A percentile compares a stretch with the other conserved stretches of the same genome.
These are phyloP conservation scores for Leucocoprinus leucothites DNA, from an alignment of 768 basidiomycete species.

Conservation along the genomic window DNA sequence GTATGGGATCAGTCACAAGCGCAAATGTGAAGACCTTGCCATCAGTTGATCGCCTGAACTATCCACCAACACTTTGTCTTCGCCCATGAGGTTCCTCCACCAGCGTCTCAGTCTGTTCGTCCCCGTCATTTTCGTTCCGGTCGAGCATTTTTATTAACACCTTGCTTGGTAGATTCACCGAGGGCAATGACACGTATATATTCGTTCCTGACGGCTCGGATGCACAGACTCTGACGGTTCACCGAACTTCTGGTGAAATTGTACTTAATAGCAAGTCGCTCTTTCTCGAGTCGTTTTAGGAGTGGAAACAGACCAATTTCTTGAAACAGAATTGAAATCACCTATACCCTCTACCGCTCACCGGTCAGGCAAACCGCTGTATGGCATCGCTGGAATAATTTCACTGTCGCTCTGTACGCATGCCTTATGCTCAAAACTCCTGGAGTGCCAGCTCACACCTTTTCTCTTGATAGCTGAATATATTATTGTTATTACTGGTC, in stretches of 20 bases:
- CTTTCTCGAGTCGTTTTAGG: slow-evolving; percentile 5
- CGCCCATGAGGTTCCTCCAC: slow-evolving; percentile 64
- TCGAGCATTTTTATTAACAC: slow-evolving; percentile 15
- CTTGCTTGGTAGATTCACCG: slow-evolving; percentile 48
- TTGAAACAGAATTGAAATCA: slow-evolving; percentile 46
- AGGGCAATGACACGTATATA: slow-evolving; percentile 73
- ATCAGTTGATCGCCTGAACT: slow-evolving; percentile 28
- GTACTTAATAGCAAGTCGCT: slow-evolving; percentile 56
- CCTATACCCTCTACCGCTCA: slow-evolving; percentile 51
- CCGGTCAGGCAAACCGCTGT: slow-evolving; percentile 62
- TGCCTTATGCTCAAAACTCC: slow-evolving; percentile 6
- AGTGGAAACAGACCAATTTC: slow-evolving; percentile 2
- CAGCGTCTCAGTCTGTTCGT: slow-evolving; percentile 70
- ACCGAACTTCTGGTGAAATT: slow-evolving; percentile 74
- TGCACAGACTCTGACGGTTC: slow-evolving; percentile 66
- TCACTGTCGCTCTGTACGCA: slow-evolving; percentile 71
- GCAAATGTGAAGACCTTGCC: slow-evolving; percentile 31
- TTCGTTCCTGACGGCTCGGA: slow-evolving; percentile 66
- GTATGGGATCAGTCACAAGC: slow-evolving; percentile 13
- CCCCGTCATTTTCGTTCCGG: neutral
- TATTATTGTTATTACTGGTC: slow-evolving; percentile 81
- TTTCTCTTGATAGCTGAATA: slow-evolving; percentile 74
- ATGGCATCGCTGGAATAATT: slow-evolving; percentile 75
- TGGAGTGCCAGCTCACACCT: neutral
- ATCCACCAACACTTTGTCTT: slow-evolving; percentile 13